Evolutionary conservation across 306 rosid genomes (phyloP).

Genomic region (Lathyrus sativus): DNA sequence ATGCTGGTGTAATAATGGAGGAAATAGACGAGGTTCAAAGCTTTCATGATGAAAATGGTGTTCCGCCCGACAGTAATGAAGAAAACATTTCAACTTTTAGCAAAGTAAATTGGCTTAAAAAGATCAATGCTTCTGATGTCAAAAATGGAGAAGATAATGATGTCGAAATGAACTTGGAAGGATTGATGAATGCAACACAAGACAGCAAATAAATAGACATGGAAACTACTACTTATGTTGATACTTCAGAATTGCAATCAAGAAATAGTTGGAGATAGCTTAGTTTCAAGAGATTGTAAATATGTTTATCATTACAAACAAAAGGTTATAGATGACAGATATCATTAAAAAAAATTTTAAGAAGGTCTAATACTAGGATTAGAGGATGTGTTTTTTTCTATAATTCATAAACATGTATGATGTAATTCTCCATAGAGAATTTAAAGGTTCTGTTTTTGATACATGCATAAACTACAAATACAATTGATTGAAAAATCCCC

Average conservation of each 20-base stretch:
- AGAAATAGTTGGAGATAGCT: slow-evolving; percentile 28
- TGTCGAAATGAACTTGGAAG: slow-evolving; percentile 32
- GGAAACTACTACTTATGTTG: slow-evolving; percentile 2
- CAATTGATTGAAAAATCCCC: slow-evolving; percentile 3
- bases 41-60: slow-evolving; percentile 53
- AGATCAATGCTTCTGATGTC: slow-evolving; percentile 25
- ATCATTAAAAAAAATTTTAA: neutral
- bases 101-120: slow-evolving; percentile 24
- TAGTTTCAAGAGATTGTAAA: slow-evolving; percentile 14
- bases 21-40: slow-evolving; percentile 35
- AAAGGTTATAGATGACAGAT: slow-evolving; percentile 15
- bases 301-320: slow-evolving; percentile 35
- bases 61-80: slow-evolving; percentile 39
- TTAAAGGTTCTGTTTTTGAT: neutral
- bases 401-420: slow-evolving; percentile 8
- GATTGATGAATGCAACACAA: neutral
- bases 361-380: neutral
- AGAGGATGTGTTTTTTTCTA: slow-evolving; percentile 19
- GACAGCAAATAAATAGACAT: slow-evolving; percentile 16
- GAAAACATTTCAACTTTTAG: slow-evolving; percentile 23
- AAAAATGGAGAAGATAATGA: slow-evolving; percentile 17
- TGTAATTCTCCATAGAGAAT: slow-evolving; percentile 14
- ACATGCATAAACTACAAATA: slow-evolving; percentile 5
- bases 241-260: slow-evolving; percentile 31
- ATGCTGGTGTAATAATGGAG: slow-evolving; percentile 16